These are phyloP conservation scores for Emericellopsis terricola DNA, from an alignment of 495 filamentous ascomycete genomes.

Conservation along the genomic window DNA sequence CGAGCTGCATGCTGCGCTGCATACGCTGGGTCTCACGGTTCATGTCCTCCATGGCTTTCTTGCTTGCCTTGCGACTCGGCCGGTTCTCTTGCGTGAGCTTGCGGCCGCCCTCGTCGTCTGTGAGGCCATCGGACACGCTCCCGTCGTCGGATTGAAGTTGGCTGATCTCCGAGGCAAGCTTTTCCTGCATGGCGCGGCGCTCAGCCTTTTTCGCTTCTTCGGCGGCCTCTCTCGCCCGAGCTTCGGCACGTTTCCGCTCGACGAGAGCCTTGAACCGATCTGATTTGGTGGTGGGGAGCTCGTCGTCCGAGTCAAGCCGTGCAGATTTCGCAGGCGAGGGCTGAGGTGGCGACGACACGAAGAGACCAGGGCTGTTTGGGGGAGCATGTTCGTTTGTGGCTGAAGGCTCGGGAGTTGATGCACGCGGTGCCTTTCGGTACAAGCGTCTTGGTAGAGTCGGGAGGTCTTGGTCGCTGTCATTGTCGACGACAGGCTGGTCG, in stretches of 20 bases:
- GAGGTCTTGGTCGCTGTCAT: conserved; percentile 4
- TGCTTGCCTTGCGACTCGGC: conserved; percentile 74
- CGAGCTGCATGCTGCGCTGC: conserved; percentile 72
- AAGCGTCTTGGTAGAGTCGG: not conserved
- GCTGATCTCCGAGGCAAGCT: conserved; percentile 2
- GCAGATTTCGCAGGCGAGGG: conserved; percentile 3
- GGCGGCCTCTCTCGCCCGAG: conserved; percentile 42
- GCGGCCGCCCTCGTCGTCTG: conserved; percentile 35
- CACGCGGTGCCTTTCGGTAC: too few species aligned
- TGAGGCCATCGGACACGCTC: conserved; percentile 19
- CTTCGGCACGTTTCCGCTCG: conserved; percentile 50
- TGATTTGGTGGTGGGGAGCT: conserved; percentile 31
- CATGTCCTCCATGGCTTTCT: conserved; percentile 94
- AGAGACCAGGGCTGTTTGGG: conserved; percentile 9
- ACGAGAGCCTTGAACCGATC: conserved; percentile 49
- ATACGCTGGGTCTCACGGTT: conserved; percentile 81
- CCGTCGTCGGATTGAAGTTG: conserved; percentile 8
- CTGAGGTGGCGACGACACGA: conserved; percentile 21
- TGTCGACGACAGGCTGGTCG: conserved; percentile 2
- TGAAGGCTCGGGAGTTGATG: too few species aligned
- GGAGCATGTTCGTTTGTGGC: too few species aligned
- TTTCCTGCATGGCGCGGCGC: conserved; percentile 25
- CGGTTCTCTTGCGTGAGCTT: conserved; percentile 43
- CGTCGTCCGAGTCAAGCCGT: conserved; percentile 20
- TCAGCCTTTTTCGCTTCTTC: conserved; percentile 31